Conservation (phyloP, 495 filamentous ascomycete species). For the Neurospora sp. region DNA sequence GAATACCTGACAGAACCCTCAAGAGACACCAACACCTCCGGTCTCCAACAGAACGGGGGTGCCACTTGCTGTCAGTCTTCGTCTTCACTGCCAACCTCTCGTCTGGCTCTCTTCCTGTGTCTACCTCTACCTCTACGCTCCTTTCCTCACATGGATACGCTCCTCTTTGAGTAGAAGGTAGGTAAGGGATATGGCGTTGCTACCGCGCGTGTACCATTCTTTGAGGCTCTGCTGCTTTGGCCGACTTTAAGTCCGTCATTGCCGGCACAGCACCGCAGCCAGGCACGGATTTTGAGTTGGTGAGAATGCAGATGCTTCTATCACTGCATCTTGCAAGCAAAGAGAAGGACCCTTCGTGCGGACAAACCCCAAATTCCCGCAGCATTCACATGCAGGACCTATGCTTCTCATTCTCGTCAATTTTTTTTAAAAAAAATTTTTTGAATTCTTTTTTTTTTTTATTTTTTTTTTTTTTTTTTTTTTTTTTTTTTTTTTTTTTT, state of each 20-base stretch:
- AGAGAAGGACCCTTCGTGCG: not conserved
- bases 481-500: not conserved
- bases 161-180: not conserved
- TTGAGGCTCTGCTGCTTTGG: not conserved
- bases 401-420: not conserved
- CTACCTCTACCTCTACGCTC: not conserved
- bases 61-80: too few species aligned
- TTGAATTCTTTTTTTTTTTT: too few species aligned
- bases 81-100: too few species aligned
- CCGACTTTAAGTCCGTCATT: not conserved
- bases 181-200: not conserved
- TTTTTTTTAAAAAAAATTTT: too few species aligned
- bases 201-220: not conserved
- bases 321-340: not conserved
- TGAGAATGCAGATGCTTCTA: not conserved
- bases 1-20: not conserved
- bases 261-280: not conserved
- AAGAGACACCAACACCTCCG: not conserved
- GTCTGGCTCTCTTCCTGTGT: not conserved
- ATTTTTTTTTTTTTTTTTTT: not conserved
- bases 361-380: not conserved
- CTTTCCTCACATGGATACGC: not conserved
- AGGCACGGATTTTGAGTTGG: not conserved
- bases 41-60: not conserved
- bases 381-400: not conserved